Percentiles rank a stretch among this genome's conserved stretches.
These are phyloP conservation scores for Botrytis cinerea DNA, from an alignment of 2,329 filamentous ascomycete species.

Conservation along the genomic window DNA sequence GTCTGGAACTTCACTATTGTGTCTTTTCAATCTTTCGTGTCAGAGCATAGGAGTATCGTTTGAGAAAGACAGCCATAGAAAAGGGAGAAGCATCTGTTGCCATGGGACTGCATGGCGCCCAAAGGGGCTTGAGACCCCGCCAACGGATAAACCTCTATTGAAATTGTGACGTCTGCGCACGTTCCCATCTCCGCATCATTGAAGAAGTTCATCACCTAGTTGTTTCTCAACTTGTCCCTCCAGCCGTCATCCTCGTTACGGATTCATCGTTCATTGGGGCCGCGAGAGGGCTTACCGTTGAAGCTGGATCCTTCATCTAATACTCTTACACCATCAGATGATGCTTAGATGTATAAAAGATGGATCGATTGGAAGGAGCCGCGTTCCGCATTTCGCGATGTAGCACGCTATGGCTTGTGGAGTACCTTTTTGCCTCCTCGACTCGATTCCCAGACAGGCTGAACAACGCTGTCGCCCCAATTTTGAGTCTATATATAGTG, in stretches of 20 bases:
- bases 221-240: not conserved
- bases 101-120: slow-evolving; percentile 21
- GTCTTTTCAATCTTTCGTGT: not conserved
- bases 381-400: slow-evolving; percentile 1
- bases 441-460: slow-evolving; percentile 5
- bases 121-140: slow-evolving; percentile 19
- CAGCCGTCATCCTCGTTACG: not conserved
- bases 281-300: not conserved
- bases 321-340: slow-evolving; percentile 8
- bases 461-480: slow-evolving; percentile 23
- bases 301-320: slow-evolving; percentile 21
- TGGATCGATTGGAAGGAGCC: slow-evolving; percentile 2
- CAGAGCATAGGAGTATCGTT: not conserved
- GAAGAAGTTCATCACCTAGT: slow-evolving; percentile 10
- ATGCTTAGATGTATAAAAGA: not conserved
- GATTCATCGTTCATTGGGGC: not conserved
- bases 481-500: slow-evolving; percentile 24
- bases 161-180: slow-evolving; percentile 13
- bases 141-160: slow-evolving; percentile 5
- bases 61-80: not conserved
- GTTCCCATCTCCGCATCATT: not conserved
- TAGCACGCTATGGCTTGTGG: slow-evolving; percentile 7
- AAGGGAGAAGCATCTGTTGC: not conserved
- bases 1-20: slow-evolving; percentile 6
- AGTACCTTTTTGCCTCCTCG: not conserved